These are phyloP conservation scores for Pelargonium citronellum DNA, from an alignment of 441 rosid genomes.

Conservation along the genomic window DNA sequence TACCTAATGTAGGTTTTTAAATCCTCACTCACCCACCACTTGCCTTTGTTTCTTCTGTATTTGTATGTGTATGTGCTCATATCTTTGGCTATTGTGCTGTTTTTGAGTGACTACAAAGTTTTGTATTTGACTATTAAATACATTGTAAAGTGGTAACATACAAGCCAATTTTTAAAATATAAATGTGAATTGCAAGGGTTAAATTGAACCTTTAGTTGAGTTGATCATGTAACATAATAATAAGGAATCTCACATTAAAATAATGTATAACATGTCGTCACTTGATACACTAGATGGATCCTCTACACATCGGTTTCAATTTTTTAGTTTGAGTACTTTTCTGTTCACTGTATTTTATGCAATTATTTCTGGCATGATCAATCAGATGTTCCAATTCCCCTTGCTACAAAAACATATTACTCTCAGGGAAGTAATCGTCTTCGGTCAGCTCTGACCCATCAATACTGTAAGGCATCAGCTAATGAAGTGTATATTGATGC, in stretches of 20 bases:
- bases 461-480: slow-evolving; percentile 29
- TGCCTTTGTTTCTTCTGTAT: not conserved
- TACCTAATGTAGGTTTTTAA: not conserved
- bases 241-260: no score
- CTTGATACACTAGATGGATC: no score
- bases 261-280: no score
- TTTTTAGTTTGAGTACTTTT: slow-evolving; percentile 12
- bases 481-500: slow-evolving; percentile 21
- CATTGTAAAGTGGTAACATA: no score
- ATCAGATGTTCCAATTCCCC: slow-evolving; percentile 49
- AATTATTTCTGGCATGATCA: slow-evolving; percentile 10
- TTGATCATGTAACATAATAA: no score
- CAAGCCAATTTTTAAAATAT: no score
- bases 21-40: not conserved
- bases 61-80: not conserved
- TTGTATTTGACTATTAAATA: no score
- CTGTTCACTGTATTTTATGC: slow-evolving; percentile 14
- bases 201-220: no score
- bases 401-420: slow-evolving; percentile 58
- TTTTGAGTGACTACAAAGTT: no score
- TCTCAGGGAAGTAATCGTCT: slow-evolving; percentile 51
- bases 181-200: no score
- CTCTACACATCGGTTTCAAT: no score
- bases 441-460: slow-evolving; percentile 36
- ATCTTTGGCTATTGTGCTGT: no score